Evolutionary conservation across 164 flowering plant genomes (phyloP).

Genomic region (Annona cherimola): DNA sequence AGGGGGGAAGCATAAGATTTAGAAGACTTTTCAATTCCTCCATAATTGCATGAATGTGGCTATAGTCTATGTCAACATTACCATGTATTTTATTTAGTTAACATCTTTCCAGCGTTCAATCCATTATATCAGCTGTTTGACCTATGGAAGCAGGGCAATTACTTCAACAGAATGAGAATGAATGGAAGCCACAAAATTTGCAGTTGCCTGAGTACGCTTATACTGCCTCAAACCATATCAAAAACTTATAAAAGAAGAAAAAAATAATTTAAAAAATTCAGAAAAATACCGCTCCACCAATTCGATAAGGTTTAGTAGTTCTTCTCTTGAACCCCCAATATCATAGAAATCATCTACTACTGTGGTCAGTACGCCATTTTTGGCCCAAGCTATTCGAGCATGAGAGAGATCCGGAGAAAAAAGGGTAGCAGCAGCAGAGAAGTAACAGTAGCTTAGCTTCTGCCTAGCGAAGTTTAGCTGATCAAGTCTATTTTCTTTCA

Average conservation of each 20-base stretch:
- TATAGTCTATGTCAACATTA: too few species aligned
- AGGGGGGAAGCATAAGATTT: too few species aligned
- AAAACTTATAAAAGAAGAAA: not conserved
- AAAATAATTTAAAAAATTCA: not conserved
- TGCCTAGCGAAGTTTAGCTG: conserved; percentile 77
- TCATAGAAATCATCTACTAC: conserved; percentile 38
- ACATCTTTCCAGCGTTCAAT: not conserved
- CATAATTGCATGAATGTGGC: too few species aligned
- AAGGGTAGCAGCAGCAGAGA: conserved; percentile 31
- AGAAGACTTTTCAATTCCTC: too few species aligned
- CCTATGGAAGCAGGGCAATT: not conserved
- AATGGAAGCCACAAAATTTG: not conserved
- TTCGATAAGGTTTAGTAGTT: conserved; percentile 24
- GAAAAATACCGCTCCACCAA: conserved; percentile 27
- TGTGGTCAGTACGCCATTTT: conserved; percentile 31
- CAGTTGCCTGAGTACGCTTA: not conserved
- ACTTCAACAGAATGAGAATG: not conserved
- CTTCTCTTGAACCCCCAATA: conserved; percentile 31
- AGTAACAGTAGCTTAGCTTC: conserved; percentile 56
- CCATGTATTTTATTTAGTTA: not conserved
- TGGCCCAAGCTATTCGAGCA: conserved; percentile 32
- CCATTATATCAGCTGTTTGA: not conserved
- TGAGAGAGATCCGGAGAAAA: conserved; percentile 26
- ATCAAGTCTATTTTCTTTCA: conserved; percentile 59
- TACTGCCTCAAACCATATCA: too few species aligned